A percentile compares a stretch with the other conserved stretches of the same genome.
Evolutionary conservation across 2,329 filamentous ascomycete species (phyloP).

Genomic region (Neoscytalidium dimidiatum): DNA sequence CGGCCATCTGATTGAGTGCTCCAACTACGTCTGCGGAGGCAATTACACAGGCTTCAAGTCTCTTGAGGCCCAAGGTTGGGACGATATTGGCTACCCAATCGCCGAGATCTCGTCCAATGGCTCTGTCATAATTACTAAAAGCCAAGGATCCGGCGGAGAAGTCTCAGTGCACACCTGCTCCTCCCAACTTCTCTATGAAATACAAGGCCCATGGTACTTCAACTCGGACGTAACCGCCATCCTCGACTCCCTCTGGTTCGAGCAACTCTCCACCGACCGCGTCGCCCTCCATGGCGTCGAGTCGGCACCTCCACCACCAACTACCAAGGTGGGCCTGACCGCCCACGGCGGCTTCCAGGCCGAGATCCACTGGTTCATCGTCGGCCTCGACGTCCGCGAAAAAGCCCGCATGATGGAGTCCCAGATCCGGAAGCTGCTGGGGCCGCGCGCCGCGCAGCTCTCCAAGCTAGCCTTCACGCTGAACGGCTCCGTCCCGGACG

Average conservation of each 20-base stretch:
- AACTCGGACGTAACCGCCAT: slow-evolving; percentile 60
- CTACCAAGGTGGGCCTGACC: slow-evolving; percentile 47
- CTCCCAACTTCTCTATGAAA: slow-evolving; percentile 25
- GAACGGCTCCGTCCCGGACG: slow-evolving; percentile 42
- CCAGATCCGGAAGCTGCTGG: slow-evolving; percentile 36
- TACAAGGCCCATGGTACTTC: slow-evolving; percentile 54
- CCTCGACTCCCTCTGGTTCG: slow-evolving; percentile 53
- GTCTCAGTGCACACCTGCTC: slow-evolving; percentile 24
- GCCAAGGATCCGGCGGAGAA: slow-evolving; percentile 22
- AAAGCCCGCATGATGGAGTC: slow-evolving; percentile 48
- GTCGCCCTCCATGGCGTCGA: slow-evolving; percentile 51
- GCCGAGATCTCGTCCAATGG: slow-evolving; percentile 32
- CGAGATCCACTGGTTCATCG: slow-evolving; percentile 48
- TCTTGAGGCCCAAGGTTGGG: slow-evolving; percentile 33
- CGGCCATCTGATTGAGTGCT: slow-evolving; percentile 49
- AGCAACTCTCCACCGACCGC: slow-evolving; percentile 52
- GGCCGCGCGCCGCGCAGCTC: slow-evolving; percentile 39
- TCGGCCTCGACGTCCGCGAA: slow-evolving; percentile 46
- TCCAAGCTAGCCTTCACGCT: slow-evolving; percentile 39
- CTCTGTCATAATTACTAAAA: slow-evolving; percentile 31
- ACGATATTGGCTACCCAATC: slow-evolving; percentile 35
- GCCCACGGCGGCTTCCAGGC: slow-evolving; percentile 49
- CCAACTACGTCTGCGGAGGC: slow-evolving; percentile 45
- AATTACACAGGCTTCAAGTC: slow-evolving; percentile 49
- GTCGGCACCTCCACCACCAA: slow-evolving; percentile 43